These are phyloP conservation scores for Candida tropicalis DNA, from an alignment of 1,139 yeast genomes.

Conservation along the genomic window DNA sequence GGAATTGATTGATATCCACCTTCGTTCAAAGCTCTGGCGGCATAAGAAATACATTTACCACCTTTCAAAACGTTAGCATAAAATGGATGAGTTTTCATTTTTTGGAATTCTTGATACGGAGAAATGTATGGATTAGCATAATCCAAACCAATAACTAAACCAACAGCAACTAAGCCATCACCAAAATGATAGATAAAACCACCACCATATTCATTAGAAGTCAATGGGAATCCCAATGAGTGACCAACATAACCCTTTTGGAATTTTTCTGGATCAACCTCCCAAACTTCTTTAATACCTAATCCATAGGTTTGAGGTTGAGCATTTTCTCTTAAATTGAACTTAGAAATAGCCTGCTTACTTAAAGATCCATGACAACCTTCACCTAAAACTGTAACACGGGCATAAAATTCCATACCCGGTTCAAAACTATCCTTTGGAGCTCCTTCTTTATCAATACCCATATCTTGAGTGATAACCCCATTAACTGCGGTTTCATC, in stretches of 20 bases:
- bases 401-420: conserved; percentile 95
- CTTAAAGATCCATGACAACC: conserved; percentile 96
- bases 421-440: conserved; percentile 85
- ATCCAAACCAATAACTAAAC: conserved; percentile 89
- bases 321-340: conserved; percentile 61
- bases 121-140: conserved; percentile 92
- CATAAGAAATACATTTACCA: conserved; percentile 91
- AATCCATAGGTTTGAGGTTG: conserved; percentile 91
- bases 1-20: conserved; percentile 96
- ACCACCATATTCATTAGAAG: conserved; percentile 82
- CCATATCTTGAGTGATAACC: conserved; percentile 93
- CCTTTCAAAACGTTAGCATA: conserved; percentile 77
- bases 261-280: conserved; percentile 84
- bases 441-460: conserved; percentile 69
- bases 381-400: conserved; percentile 86
- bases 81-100: conserved; percentile 88
- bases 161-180: conserved; percentile 86
- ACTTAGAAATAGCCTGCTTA: conserved; percentile 72
- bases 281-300: conserved; percentile 97
- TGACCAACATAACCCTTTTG: conserved; percentile 83
- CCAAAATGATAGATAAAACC: conserved; percentile 98
- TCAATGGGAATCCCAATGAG: conserved; percentile 86
- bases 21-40: conserved; percentile 93
- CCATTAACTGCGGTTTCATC: conserved; percentile 71
- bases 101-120: conserved; percentile 95